Evolutionary conservation across 2,329 filamentous ascomycete genomes (phyloP).

Genomic region (Arthrobotrys conoides): DNA sequence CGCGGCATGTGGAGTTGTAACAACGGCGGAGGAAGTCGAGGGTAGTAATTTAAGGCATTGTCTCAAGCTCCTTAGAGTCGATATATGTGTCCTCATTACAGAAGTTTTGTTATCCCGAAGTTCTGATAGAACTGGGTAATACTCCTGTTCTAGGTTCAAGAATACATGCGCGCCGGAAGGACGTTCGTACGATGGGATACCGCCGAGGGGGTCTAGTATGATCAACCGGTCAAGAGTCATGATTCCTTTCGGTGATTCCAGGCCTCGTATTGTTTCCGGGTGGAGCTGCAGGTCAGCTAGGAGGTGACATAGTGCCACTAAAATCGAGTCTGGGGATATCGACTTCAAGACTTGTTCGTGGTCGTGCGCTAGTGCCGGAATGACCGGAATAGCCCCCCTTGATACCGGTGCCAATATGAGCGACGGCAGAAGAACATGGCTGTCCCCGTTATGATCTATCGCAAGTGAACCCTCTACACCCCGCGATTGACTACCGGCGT

Average conservation of each 20-base stretch:
- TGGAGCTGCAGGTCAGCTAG: slow-evolving; percentile 72
- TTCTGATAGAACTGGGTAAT: slow-evolving; percentile 76
- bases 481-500: slow-evolving; percentile 57
- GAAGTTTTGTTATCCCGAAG: slow-evolving; percentile 69
- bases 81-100: slow-evolving; percentile 70
- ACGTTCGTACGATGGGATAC: slow-evolving; percentile 78
- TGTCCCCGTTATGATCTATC: slow-evolving; percentile 66
- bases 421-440: slow-evolving; percentile 66
- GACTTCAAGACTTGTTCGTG: slow-evolving; percentile 68
- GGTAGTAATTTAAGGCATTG: slow-evolving; percentile 82
- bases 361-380: slow-evolving; percentile 76
- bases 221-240: slow-evolving; percentile 83
- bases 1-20: slow-evolving; percentile 88
- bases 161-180: slow-evolving; percentile 81
- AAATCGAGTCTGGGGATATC: slow-evolving; percentile 74
- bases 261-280: slow-evolving; percentile 65
- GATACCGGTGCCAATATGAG: slow-evolving; percentile 77
- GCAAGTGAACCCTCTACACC: slow-evolving; percentile 62
- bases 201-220: slow-evolving; percentile 86
- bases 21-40: slow-evolving; percentile 85
- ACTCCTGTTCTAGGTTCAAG: slow-evolving; percentile 94
- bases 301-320: slow-evolving; percentile 84
- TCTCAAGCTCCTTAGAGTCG: slow-evolving; percentile 81
- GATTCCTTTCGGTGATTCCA: slow-evolving; percentile 67
- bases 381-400: slow-evolving; percentile 78